phyloP scores from a whole-genome alignment of 2,329 filamentous ascomycete species.

The Simplicillium sp. region DNA sequence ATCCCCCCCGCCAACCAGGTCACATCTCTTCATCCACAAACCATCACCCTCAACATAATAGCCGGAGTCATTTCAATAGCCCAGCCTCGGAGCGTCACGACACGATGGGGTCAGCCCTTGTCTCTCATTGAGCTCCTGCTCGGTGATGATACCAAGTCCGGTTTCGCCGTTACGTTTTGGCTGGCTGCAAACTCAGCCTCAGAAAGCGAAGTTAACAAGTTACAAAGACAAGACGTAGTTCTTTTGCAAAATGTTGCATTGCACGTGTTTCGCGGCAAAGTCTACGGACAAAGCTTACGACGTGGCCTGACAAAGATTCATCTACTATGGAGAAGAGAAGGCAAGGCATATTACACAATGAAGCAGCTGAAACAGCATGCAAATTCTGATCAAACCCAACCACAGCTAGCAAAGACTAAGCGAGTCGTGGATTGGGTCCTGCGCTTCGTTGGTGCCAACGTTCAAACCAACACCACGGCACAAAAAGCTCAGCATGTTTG shows the following conservation, averaged over 20 bases:
- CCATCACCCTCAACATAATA: constrained; percentile 74
- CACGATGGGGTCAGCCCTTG: constrained; percentile 51
- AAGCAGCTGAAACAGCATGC: constrained; percentile 31
- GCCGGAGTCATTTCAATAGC: constrained; percentile 67
- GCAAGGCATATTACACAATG: constrained; percentile 46
- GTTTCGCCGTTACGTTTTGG: constrained; percentile 83
- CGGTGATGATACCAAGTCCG: constrained; percentile 74
- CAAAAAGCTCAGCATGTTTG: constrained; percentile 14
- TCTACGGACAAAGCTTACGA: constrained; percentile 77
- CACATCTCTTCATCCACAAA: constrained; percentile 62
- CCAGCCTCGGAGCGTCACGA: constrained; percentile 56
- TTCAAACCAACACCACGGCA: constrained; percentile 7
- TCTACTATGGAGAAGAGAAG: constrained; percentile 47
- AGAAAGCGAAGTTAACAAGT: constrained; percentile 23
- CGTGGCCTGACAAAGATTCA: constrained; percentile 60
- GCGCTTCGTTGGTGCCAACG: constrained; percentile 49
- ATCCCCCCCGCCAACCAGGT: constrained; percentile 62
- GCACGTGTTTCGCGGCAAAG: constrained; percentile 62
- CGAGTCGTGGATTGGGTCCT: constrained; percentile 68
- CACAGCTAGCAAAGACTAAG: constrained; percentile 53
- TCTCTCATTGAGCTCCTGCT: constrained; percentile 70
- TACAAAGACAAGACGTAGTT: constrained; percentile 68
- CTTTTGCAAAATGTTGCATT: constrained; percentile 73
- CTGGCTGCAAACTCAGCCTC: constrained; percentile 31
- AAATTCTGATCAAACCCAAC: constrained; percentile 17